Conservation (phyloP, 2,329 filamentous ascomycete species). For the Beauveria varroae region DNA sequence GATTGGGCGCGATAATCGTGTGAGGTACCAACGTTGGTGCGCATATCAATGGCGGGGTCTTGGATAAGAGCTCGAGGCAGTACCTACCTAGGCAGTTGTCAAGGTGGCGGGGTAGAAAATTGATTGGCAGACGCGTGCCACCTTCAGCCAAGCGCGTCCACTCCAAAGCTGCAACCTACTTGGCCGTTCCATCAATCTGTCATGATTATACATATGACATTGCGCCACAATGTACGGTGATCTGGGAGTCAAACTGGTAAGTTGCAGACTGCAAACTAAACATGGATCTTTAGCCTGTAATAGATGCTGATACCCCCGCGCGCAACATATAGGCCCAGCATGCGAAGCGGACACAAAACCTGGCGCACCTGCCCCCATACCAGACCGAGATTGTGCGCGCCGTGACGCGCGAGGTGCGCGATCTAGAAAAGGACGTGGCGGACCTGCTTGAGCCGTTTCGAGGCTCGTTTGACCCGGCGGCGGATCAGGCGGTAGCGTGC, state of each 20-base stretch:
- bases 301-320: neutral
- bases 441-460: slow-evolving; percentile 75
- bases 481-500: slow-evolving; percentile 77
- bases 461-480: slow-evolving; percentile 75
- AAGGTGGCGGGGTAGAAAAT: slow-evolving; percentile 14
- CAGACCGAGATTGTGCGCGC: slow-evolving; percentile 84
- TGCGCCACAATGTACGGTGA: slow-evolving; percentile 69
- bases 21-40: no score
- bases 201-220: no score
- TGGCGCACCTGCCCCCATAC: slow-evolving; percentile 81
- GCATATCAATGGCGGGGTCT: slow-evolving; percentile 1
- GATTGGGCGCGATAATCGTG: no score
- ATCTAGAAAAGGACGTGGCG: slow-evolving; percentile 79
- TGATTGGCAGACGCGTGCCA: slow-evolving; percentile 14
- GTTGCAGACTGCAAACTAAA: slow-evolving; percentile 14
- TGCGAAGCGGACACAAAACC: slow-evolving; percentile 86
- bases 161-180: neutral
- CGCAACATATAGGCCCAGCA: slow-evolving; percentile 64
- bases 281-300: slow-evolving; percentile 11
- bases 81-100: neutral
- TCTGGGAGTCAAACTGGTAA: slow-evolving; percentile 74
- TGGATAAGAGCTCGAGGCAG: neutral
- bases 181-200: neutral
- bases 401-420: slow-evolving; percentile 84
- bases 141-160: neutral